Conservation (phyloP, 257 asterid genomes). For the Cordia subcordata region DNA sequence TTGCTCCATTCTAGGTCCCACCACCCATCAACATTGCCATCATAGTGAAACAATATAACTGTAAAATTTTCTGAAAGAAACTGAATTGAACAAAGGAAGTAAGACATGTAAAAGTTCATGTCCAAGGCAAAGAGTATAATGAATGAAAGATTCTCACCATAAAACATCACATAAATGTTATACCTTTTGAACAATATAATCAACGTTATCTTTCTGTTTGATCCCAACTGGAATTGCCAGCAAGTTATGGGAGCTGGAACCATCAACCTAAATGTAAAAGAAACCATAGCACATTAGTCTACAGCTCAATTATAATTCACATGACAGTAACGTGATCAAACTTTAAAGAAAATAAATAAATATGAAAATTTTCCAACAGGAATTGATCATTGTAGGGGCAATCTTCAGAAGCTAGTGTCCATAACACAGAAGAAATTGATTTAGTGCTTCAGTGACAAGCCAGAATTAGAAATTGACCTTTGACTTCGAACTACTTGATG, state of each 20-base stretch:
- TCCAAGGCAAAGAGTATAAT: conserved; percentile 4
- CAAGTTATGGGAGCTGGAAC: conserved; percentile 39
- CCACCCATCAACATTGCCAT: conserved; percentile 92
- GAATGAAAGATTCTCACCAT: not conserved
- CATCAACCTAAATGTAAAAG: conserved; percentile 36
- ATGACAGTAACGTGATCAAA: no score
- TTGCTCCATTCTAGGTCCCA: conserved; percentile 77
- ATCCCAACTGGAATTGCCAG: conserved; percentile 90
- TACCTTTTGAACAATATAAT: conserved; percentile 67
- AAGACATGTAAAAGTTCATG: not conserved
- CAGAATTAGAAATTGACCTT: conserved; percentile 35
- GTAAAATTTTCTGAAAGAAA: conserved; percentile 93
- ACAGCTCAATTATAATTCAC: not conserved
- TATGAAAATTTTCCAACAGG: no score
- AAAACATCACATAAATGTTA: conserved; percentile 10
- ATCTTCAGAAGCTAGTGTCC: no score
- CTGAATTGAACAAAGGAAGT: conserved; percentile 43
- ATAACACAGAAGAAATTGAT: no score
- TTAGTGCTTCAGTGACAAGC: not conserved
- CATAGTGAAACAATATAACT: conserved; percentile 81
- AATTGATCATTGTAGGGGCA: no score
- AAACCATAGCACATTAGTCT: not conserved
- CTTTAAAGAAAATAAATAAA: no score
- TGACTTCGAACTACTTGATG: conserved; percentile 50
- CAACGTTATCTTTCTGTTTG: conserved; percentile 69